Evolutionary conservation across 805 yeast genomes (phyloP).

Genomic region (Jamesozyma spencerorum): DNA sequence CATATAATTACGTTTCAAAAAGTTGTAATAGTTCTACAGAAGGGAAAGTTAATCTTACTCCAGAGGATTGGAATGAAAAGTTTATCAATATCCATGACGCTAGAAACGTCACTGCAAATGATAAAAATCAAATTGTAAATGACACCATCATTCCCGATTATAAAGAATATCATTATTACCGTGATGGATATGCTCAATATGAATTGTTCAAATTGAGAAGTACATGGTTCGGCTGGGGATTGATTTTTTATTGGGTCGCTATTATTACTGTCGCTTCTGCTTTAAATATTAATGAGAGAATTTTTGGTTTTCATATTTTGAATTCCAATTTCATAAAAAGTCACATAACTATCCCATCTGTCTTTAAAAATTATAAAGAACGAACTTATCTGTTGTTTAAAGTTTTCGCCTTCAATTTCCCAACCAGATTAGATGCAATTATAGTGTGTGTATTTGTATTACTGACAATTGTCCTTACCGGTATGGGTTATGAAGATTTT

Average conservation of each 20-base stretch:
- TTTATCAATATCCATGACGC: too few relatives aligned
- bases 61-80: too few relatives aligned
- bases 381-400: constrained; percentile 15
- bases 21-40: too few relatives aligned
- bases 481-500: constrained; percentile 29
- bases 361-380: constrained; percentile 16
- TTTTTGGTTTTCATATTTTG: constrained; percentile 19
- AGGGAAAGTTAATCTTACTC: too few relatives aligned
- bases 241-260: constrained; percentile 34
- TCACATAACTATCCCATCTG: constrained; percentile 23
- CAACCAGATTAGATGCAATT: constrained; percentile 25
- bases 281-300: constrained; percentile 21
- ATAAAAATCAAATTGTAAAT: constrained; percentile 7
- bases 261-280: constrained; percentile 29
- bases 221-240: constrained; percentile 40
- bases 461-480: constrained; percentile 26
- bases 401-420: constrained; percentile 26
- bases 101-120: neutral
- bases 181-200: constrained; percentile 27
- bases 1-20: too few relatives aligned
- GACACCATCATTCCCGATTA: constrained; percentile 29
- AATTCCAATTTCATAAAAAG: constrained; percentile 16
- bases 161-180: constrained; percentile 33
- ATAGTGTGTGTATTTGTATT: constrained; percentile 28
- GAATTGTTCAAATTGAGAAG: constrained; percentile 32